These are phyloP conservation scores for Trichoderma cornu-damae DNA, from an alignment of 2,329 filamentous ascomycete genomes.

Conservation along the genomic window DNA sequence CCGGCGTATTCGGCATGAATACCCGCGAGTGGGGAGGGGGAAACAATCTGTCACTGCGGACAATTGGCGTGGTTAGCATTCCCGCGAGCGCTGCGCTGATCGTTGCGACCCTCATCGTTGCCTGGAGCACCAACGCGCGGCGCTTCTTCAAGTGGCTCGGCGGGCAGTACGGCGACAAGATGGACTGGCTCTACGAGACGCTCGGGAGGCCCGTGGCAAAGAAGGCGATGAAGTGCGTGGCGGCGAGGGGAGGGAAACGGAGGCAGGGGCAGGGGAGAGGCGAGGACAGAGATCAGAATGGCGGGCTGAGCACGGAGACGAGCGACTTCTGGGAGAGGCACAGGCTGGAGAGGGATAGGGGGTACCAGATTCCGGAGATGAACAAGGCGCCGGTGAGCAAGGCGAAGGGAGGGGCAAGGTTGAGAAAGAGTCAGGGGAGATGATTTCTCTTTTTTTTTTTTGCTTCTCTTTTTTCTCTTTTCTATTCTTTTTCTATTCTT, in stretches of 20 bases:
- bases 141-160: constrained; percentile 28
- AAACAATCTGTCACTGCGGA: constrained; percentile 39
- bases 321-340: constrained; percentile 42
- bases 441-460: background rate
- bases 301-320: constrained; percentile 29
- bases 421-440: constrained; percentile 2
- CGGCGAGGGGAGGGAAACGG: constrained; percentile 19
- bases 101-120: constrained; percentile 46
- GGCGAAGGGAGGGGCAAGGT: background rate
- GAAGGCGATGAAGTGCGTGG: constrained; percentile 1
- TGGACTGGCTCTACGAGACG: constrained; percentile 24
- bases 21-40: constrained; percentile 54
- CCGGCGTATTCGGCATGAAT: constrained; percentile 61
- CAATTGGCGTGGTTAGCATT: constrained; percentile 45
- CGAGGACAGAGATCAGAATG: constrained; percentile 18
- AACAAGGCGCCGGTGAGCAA: constrained; percentile 28
- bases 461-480: background rate
- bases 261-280: constrained; percentile 19
- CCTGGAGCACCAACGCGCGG: constrained; percentile 49
- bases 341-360: constrained; percentile 36
- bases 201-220: constrained; percentile 24
- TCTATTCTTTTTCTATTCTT: background rate
- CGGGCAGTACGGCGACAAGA: constrained; percentile 12
- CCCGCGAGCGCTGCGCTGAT: constrained; percentile 48
- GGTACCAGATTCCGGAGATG: constrained; percentile 38